Evolutionary conservation across 2,329 filamentous ascomycete genomes (phyloP), one percentile per base, ranked within the genome.

Genomic region (Xylaria sp.): DNA sequence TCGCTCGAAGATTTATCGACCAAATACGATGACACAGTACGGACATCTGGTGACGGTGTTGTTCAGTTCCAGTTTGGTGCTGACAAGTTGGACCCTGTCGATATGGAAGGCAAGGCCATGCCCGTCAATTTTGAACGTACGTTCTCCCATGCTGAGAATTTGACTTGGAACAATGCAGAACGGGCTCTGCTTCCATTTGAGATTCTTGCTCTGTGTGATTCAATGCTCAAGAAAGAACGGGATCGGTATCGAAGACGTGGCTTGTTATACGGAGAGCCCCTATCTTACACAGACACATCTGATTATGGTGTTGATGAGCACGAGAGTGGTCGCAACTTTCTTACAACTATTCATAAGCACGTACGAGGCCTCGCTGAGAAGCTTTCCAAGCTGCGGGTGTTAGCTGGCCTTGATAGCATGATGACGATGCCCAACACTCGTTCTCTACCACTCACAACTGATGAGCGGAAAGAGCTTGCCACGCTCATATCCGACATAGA

Each of bases 21-120:
- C 0, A 86, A 92, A 68, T 99, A 99, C 69, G 94, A 99, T 69
- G 85, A 95, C 69, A 99, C 94, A 0, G 93, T 99, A 0, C 86
- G 94, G 59, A 97, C 93, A 34, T 97, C 92, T 0, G 88, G 88
- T 1, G 90, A 90, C 6, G 87, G 87, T 37, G 89, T 99, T 62
- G 92, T 99, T 1, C 94, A 99, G 72, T 97, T 99, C 76, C 92
- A 96, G 71, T 99, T 96, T 69, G 94, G 94, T 72, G 94, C 94
- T 37, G 94, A 99, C 70, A 92, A 93, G 64, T 80, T 99, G 37
- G 94, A 99, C 73, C 94, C 94, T 1, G 89, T 97, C 18, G 92
- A 97, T 71, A 99, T 99, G 93, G 94, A 99, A 74, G 94, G 92
- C 49, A 88, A 89, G 63, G 93, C 91, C 6, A 91, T 90, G 68